These are phyloP conservation scores for Ophiosphaerella narmari DNA, from an alignment of 2,329 filamentous ascomycete species.

Conservation along the genomic window DNA sequence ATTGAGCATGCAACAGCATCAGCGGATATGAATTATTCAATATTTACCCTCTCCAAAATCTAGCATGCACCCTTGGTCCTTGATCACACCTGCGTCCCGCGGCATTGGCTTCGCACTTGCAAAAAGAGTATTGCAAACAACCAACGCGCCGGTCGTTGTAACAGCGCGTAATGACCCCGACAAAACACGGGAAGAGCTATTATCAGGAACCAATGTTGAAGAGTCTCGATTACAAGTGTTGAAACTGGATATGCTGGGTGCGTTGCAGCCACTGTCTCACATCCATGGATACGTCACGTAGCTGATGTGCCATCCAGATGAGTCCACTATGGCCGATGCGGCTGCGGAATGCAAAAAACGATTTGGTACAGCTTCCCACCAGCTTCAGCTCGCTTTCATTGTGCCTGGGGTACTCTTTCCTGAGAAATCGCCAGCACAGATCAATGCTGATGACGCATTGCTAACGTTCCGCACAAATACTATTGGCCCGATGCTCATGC, in stretches of 20 bases:
- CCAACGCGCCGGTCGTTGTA: constrained; percentile 62
- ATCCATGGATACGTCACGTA: neutral
- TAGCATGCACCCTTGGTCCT: constrained; percentile 53
- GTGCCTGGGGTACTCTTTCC: constrained; percentile 74
- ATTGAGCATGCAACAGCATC: constrained; percentile 1
- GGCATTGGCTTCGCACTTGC: constrained; percentile 68
- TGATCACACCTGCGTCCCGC: constrained; percentile 64
- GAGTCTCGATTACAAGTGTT: constrained; percentile 57
- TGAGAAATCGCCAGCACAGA: constrained; percentile 71
- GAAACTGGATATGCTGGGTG: constrained; percentile 63
- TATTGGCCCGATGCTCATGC: constrained; percentile 73
- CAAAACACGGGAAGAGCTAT: constrained; percentile 54
- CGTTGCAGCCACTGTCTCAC: neutral
- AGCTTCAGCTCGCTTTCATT: constrained; percentile 71
- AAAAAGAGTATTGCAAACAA: constrained; percentile 61
- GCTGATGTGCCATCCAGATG: constrained; percentile 52
- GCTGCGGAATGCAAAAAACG: constrained; percentile 59
- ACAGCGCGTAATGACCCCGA: constrained; percentile 62
- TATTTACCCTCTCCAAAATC: neutral
- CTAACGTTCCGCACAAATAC: constrained; percentile 75
- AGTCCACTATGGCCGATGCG: constrained; percentile 62
- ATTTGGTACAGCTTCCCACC: constrained; percentile 54
- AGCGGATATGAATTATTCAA: constrained; percentile 10
- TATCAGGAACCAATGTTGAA: constrained; percentile 55
- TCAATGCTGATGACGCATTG: constrained; percentile 65